phyloP scores from a whole-genome alignment of 352 stramenopile species.

The Pythium folliculosum region DNA sequence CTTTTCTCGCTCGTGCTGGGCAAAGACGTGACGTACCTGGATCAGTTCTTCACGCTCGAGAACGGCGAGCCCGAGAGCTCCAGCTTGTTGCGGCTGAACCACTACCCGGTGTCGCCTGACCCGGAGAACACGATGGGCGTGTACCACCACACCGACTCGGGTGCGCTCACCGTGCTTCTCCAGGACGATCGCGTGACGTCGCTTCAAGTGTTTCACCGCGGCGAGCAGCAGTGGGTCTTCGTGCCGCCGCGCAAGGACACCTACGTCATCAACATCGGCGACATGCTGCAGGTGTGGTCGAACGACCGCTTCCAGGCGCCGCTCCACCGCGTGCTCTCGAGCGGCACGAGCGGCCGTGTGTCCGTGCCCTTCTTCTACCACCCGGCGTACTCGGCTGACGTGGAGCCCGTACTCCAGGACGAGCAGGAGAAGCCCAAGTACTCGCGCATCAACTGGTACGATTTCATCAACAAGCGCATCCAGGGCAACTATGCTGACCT shows the following conservation, averaged over 20 bases:
- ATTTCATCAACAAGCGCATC: slow-evolving; percentile 86
- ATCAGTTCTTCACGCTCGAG: slow-evolving; percentile 50
- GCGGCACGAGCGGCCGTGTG: slow-evolving; percentile 33
- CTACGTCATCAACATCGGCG: slow-evolving; percentile 66
- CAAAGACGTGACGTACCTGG: slow-evolving; percentile 49
- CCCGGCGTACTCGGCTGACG: slow-evolving; percentile 51
- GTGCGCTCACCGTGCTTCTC: slow-evolving; percentile 56
- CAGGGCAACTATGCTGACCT: slow-evolving; percentile 90
- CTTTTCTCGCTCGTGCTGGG: slow-evolving; percentile 55
- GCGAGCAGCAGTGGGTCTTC: slow-evolving; percentile 43
- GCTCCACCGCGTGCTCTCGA: slow-evolving; percentile 51
- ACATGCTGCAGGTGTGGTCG: slow-evolving; percentile 62
- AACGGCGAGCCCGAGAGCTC: slow-evolving; percentile 49
- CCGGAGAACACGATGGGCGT: slow-evolving; percentile 56
- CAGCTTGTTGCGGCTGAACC: slow-evolving; percentile 90
- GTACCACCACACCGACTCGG: slow-evolving; percentile 60
- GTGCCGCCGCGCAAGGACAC: slow-evolving; percentile 46
- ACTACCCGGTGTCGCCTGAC: slow-evolving; percentile 78
- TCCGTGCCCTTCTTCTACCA: slow-evolving; percentile 70
- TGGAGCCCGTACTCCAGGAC: slow-evolving; percentile 58
- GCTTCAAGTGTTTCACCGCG: slow-evolving; percentile 54
- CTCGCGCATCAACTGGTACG: slow-evolving; percentile 77
- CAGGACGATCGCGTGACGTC: slow-evolving; percentile 62
- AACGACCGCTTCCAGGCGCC: slow-evolving; percentile 55
- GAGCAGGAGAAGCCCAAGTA: slow-evolving; percentile 56